Evolutionary conservation across 2,329 filamentous ascomycete genomes (phyloP).

Genomic region (Phoma sp.): DNA sequence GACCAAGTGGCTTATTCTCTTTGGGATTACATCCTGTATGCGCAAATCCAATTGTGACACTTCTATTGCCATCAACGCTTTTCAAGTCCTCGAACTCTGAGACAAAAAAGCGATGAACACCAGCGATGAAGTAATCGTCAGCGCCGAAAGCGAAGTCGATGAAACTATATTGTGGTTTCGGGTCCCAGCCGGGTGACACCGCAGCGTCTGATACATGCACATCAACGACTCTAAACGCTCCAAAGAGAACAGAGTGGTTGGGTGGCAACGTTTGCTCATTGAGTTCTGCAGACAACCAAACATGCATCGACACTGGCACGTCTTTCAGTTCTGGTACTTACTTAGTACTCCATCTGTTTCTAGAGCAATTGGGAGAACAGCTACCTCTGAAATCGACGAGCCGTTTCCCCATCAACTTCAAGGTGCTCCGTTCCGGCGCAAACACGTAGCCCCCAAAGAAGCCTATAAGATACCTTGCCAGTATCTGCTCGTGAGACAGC

Average conservation of each 20-base stretch:
- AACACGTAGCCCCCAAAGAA: not conserved
- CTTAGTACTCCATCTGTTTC: too few relatives aligned
- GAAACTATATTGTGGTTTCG: not conserved
- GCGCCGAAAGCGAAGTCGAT: slow-evolving; percentile 12
- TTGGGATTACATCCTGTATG: slow-evolving; percentile 12
- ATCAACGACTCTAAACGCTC: too few relatives aligned
- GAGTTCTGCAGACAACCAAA: too few relatives aligned
- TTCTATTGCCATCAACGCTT: not conserved
- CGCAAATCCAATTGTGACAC: not conserved
- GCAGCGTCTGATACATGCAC: too few relatives aligned
- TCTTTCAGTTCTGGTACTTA: too few relatives aligned
- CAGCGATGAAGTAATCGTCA: slow-evolving; percentile 7
- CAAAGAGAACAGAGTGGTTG: too few relatives aligned
- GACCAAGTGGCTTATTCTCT: slow-evolving; percentile 8
- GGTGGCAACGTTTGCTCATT: too few relatives aligned
- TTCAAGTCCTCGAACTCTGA: not conserved
- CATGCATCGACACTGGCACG: too few relatives aligned
- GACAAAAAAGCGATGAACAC: slow-evolving; percentile 15
- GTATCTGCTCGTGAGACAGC: slow-evolving; percentile 1
- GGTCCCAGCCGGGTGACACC: too few relatives aligned
- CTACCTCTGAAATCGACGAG: not conserved
- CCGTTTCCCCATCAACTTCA: not conserved
- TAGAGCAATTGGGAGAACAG: too few relatives aligned
- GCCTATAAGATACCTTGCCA: not conserved
- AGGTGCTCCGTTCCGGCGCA: not conserved